phyloP scores from a whole-genome alignment of 2,329 filamentous ascomycete genomes.

The Phyllosticta citrichinensis region DNA sequence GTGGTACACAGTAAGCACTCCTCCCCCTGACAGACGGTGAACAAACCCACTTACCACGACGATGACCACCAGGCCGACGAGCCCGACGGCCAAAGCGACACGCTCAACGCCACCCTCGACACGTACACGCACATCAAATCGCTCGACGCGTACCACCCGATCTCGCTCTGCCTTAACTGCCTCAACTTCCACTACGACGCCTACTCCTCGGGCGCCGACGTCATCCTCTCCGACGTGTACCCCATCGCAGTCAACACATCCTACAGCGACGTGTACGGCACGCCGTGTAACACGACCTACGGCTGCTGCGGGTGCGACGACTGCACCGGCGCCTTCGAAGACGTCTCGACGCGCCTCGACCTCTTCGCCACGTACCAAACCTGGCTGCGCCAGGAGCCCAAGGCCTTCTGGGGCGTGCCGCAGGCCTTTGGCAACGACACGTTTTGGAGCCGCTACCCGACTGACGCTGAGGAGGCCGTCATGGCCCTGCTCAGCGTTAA shows the following conservation, averaged over 20 bases:
- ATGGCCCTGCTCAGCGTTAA: constrained; percentile 41
- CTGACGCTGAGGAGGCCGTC: constrained; percentile 33
- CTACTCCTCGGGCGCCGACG: constrained; percentile 47
- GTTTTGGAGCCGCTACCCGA: constrained; percentile 41
- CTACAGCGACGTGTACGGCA: constrained; percentile 45
- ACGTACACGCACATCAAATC: constrained; percentile 37
- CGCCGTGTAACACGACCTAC: constrained; percentile 47
- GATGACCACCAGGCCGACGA: constrained; percentile 31
- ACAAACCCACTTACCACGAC: background rate
- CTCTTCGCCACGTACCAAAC: constrained; percentile 31
- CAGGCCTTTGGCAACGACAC: constrained; percentile 38
- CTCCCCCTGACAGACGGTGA: background rate
- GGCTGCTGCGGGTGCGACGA: constrained; percentile 56
- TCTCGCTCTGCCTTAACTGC: constrained; percentile 51
- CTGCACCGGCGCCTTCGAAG: constrained; percentile 43
- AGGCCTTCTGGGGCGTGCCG: constrained; percentile 41
- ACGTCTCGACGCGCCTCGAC: constrained; percentile 40
- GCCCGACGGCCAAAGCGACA: constrained; percentile 47
- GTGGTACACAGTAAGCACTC: constrained; percentile 32
- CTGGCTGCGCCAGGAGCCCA: constrained; percentile 28
- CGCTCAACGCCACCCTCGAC: constrained; percentile 37
- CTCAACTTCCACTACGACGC: constrained; percentile 49
- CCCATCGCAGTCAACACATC: constrained; percentile 48
- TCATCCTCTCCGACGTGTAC: constrained; percentile 52
- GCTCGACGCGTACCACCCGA: constrained; percentile 52